These are phyloP conservation scores for Trichophyton mentagrophytes DNA, from an alignment of 2,329 filamentous ascomycete genomes.

Conservation along the genomic window DNA sequence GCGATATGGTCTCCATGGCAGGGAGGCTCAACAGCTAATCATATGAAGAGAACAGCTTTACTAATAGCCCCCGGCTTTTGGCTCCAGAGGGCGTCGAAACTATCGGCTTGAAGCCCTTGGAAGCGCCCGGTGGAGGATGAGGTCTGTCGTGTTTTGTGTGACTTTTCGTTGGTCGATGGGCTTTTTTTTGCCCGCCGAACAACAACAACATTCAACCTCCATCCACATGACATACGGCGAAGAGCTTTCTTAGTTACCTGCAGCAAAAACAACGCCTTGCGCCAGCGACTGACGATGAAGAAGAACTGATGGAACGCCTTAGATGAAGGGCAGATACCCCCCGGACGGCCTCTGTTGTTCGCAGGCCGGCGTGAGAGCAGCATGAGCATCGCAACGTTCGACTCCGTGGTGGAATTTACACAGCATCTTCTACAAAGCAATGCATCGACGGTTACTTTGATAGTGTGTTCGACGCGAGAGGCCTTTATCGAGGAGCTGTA, in stretches of 20 bases:
- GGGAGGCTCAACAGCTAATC: background rate
- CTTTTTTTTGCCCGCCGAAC: background rate
- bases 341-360: background rate
- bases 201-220: background rate
- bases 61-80: background rate
- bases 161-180: background rate
- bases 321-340: background rate
- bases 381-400: conserved; percentile 33
- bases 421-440: conserved; percentile 48
- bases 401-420: conserved; percentile 45
- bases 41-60: background rate
- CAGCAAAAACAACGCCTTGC: background rate
- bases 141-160: too few relatives aligned
- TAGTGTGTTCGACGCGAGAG: conserved; percentile 55
- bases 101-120: background rate
- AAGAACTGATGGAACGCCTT: background rate
- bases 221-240: background rate
- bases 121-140: too few relatives aligned
- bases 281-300: background rate
- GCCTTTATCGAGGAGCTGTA: conserved; percentile 51
- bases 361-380: conserved; percentile 6
- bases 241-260: background rate
- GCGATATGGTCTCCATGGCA: conserved; percentile 85
- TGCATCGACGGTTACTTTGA: conserved; percentile 48
- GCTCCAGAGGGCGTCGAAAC: background rate